These are phyloP conservation scores for Asclepias syriaca DNA, from an alignment of 257 asterid genomes.

Conservation along the genomic window DNA sequence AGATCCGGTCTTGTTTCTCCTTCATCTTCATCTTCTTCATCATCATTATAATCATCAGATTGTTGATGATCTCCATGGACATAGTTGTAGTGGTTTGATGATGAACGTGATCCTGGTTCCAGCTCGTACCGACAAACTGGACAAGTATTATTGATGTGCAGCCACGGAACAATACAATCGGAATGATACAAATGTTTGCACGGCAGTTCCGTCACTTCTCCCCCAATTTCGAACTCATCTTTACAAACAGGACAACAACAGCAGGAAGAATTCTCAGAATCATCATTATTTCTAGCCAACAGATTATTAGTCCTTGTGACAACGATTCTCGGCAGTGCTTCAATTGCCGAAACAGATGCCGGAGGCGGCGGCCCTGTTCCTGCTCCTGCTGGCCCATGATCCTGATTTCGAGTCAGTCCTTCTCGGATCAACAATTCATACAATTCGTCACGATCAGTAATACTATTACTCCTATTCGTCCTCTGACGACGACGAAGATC, in stretches of 20 bases:
- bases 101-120: conserved; percentile 20
- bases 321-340: conserved; percentile 42
- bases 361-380: conserved; percentile 26
- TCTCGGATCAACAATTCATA: not conserved
- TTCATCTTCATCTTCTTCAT: conserved; percentile 8
- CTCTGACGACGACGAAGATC: conserved; percentile 17
- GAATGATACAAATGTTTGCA: conserved; percentile 81
- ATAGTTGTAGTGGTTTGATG: conserved; percentile 2
- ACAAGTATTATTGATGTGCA: conserved; percentile 59
- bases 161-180: conserved; percentile 81
- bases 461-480: not conserved
- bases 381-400: not conserved
- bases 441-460: no score
- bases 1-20: conserved; percentile 19
- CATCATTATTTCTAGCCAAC: conserved; percentile 27
- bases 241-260: conserved; percentile 72
- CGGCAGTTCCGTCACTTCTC: conserved; percentile 54
- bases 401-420: not conserved
- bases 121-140: conserved; percentile 77
- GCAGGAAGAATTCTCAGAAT: no score
- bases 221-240: conserved; percentile 74
- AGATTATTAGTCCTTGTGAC: conserved; percentile 25
- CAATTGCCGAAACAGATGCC: conserved; percentile 31
- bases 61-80: conserved; percentile 16
- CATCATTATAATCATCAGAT: conserved; percentile 8